These are phyloP conservation scores for Nannochloropsis gaditana DNA, from an alignment of 108 stramenopile genomes.

Conservation along the genomic window DNA sequence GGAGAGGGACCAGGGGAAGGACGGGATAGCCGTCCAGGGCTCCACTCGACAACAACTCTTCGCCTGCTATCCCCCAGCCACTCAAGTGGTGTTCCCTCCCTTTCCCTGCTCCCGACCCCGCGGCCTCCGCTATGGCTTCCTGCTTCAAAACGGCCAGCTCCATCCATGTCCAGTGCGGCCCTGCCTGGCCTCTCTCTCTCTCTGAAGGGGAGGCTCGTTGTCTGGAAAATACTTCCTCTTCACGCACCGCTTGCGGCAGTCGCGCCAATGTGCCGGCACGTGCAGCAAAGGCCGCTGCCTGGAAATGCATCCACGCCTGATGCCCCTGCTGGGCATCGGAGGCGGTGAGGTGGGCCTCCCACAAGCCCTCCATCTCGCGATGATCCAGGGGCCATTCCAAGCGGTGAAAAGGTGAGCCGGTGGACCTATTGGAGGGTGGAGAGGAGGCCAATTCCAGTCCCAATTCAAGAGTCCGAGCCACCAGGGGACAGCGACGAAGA, in stretches of 20 bases:
- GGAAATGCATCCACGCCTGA: neutral
- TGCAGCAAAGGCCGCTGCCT: neutral
- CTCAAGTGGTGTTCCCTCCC: neutral
- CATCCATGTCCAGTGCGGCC: neutral
- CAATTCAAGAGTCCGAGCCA: neutral
- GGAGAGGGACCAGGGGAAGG: neutral
- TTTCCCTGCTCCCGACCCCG: neutral
- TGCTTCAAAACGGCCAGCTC: neutral
- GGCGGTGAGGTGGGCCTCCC: slow-evolving; percentile 11
- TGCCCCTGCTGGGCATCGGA: neutral
- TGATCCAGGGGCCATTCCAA: slow-evolving; percentile 17
- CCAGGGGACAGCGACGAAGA: neutral
- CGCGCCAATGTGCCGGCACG: neutral
- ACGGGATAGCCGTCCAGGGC: neutral
- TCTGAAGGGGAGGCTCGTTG: neutral
- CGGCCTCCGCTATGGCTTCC: neutral
- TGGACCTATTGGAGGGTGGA: neutral
- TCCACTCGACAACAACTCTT: neutral
- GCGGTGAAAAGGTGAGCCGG: neutral
- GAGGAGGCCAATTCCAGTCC: neutral
- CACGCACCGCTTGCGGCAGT: neutral
- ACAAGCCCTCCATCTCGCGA: neutral
- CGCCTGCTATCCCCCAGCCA: neutral
- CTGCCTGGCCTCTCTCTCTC: neutral
- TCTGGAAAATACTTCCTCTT: neutral